Base-by-base conservation (phyloP, 352 stramenopile genomes). In the Phytophthora chlamydospora region DNA sequence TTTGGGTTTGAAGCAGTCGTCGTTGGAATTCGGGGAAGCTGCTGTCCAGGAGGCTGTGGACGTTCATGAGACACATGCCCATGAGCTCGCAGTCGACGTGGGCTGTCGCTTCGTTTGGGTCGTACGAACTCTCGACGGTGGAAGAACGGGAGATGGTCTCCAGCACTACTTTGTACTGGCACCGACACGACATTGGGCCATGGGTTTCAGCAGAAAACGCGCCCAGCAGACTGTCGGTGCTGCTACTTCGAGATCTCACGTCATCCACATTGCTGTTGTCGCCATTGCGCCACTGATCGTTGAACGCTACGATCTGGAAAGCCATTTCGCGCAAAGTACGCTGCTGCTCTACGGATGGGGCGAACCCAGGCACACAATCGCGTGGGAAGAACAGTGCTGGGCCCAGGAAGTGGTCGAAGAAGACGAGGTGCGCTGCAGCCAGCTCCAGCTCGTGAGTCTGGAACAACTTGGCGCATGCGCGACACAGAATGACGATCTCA, bases 381-480 rank as follows among this genome's bases (percentile, higher is more conserved):
- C 11, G 36, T 36, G 64, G 45, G 35, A 80, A 81, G 14, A 71
- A 36, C 31, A 93, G 27, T 10, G 65, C 69, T 31, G 80, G 78
- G 6, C 66, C 78, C 11, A 93, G 42, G 52, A 89, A 89, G 43
- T 93, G 80, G 38, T 85, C 81, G 58, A 90, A 91, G 17, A 93
- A 88, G n/a, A 91, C 68, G 2, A 90, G 52, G 59, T 91, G 85
- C n/a, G 85, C 55, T 0, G 62, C 72, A 34, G 58, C 32, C 10
- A 73, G 32, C 24, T 73, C 55, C 34, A 43, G 42, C 27, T 49
- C 34, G 21, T 2, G 46, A 16, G 9, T 63, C 49, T 10, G 4
- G 21, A 80, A 52, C 24, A 88, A 19, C 21, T 69, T 75, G 17
- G 27, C 56, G 47, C 68, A 76, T 3, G 58, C 66, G 3, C 74